phyloP scores from a whole-genome alignment of 257 asterid species.

The Nicotiana paniculata region DNA sequence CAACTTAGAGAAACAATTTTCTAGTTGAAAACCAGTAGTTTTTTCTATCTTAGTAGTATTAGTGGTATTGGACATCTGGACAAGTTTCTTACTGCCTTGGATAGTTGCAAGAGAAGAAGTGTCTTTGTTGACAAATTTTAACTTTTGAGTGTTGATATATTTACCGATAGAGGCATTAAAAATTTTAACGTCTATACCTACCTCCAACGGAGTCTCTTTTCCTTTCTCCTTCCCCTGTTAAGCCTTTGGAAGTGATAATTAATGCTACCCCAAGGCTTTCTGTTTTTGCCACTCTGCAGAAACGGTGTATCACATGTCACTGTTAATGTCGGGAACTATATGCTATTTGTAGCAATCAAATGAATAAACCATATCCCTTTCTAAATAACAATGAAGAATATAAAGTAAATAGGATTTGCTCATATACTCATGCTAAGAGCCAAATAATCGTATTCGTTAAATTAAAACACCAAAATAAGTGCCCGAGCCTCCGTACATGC shows the following conservation, averaged over 20 bases:
- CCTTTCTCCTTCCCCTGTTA: conserved; percentile 43
- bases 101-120: too few species aligned
- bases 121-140: too few species aligned
- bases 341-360: not conserved
- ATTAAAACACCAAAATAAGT: not conserved
- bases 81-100: too few species aligned
- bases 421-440: not conserved
- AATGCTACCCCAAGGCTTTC: conserved; percentile 73
- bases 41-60: too few species aligned
- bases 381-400: not conserved
- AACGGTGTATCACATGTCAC: not conserved
- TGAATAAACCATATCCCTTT: not conserved
- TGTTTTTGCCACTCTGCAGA: conserved; percentile 51
- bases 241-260: conserved; percentile 92
- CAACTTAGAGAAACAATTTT: too few species aligned
- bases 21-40: too few species aligned
- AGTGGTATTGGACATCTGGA: too few species aligned
- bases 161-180: too few species aligned
- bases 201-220: too few species aligned
- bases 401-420: not conserved
- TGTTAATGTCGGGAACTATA: not conserved
- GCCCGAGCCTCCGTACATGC: conserved; percentile 90
- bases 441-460: not conserved
- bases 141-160: too few species aligned
- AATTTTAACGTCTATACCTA: too few species aligned